These are phyloP conservation scores for Lantana camara DNA, from an alignment of 257 asterid species.

Conservation along the genomic window DNA sequence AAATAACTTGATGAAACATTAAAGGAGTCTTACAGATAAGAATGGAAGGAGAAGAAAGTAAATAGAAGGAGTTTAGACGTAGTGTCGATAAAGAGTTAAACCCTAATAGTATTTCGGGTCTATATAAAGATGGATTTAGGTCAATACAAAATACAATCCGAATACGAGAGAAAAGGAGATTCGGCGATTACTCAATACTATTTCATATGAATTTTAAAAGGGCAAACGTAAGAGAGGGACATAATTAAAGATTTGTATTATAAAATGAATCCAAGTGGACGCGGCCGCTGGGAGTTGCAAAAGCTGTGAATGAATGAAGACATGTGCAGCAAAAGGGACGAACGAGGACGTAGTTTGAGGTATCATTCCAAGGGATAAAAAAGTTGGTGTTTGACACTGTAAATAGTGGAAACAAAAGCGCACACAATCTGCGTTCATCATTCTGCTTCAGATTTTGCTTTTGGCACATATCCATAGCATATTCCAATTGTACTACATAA, in stretches of 20 bases:
- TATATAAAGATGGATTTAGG: too few species aligned
- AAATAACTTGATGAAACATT: too few species aligned
- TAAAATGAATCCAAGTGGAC: background rate
- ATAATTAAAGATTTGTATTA: background rate
- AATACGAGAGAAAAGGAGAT: too few species aligned
- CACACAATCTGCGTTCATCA: conserved; percentile 15
- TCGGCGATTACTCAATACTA: too few species aligned
- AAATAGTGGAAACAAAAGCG: conserved; percentile 1
- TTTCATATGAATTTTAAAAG: background rate
- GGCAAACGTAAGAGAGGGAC: too few species aligned
- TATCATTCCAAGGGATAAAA: background rate
- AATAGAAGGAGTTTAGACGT: too few species aligned
- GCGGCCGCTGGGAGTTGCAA: background rate
- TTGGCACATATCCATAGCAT: conserved; percentile 15
- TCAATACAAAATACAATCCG: too few species aligned
- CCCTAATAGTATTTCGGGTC: too few species aligned
- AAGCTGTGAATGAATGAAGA: background rate
- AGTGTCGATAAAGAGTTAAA: too few species aligned
- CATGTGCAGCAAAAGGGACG: background rate
- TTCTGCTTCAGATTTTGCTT: background rate
- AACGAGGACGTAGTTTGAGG: background rate
- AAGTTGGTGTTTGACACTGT: background rate
- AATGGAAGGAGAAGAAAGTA: too few species aligned
- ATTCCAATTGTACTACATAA: background rate
- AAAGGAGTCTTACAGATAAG: too few species aligned